phyloP scores from a whole-genome alignment of 257 asterid species.

The Haberlea rhodopensis region DNA sequence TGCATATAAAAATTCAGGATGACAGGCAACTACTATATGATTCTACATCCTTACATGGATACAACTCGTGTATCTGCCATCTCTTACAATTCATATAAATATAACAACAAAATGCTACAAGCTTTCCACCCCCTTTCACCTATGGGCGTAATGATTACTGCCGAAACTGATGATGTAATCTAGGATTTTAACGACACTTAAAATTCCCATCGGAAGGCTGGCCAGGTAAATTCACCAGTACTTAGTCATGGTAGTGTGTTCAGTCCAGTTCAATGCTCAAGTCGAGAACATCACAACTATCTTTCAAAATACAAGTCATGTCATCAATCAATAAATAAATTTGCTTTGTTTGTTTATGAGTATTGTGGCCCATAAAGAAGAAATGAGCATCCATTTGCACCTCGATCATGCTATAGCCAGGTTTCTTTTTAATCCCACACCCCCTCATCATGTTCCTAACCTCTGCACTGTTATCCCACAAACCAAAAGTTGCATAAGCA shows the following conservation, averaged over 20 bases:
- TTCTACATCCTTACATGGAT: conserved; percentile 2
- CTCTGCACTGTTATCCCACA: conserved; percentile 85
- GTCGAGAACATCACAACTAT: conserved; percentile 48
- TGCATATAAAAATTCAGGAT: neutral
- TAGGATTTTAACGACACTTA: conserved; percentile 9
- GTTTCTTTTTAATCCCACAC: conserved; percentile 73
- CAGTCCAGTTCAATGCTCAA: conserved; percentile 36
- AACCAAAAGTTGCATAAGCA: conserved; percentile 80
- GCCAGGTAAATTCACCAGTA: neutral
- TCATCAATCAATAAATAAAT: conserved; percentile 50
- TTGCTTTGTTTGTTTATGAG: conserved; percentile 59
- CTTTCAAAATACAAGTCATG: conserved; percentile 50
- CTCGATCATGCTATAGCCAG: conserved; percentile 95
- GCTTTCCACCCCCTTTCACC: conserved; percentile 11
- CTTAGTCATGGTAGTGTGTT: too few relatives aligned
- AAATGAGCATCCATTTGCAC: conserved; percentile 65
- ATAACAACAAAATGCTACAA: neutral
- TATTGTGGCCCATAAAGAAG: conserved; percentile 83
- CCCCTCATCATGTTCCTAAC: conserved; percentile 80
- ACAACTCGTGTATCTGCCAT: neutral
- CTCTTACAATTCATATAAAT: conserved; percentile 4
- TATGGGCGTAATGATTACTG: conserved; percentile 17
- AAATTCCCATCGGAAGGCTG: neutral
- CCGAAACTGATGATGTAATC: neutral
- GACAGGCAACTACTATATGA: neutral